Base-by-base conservation (phyloP, 1,284 basidiomycete species). In the Wallemia ichthyophaga region DNA sequence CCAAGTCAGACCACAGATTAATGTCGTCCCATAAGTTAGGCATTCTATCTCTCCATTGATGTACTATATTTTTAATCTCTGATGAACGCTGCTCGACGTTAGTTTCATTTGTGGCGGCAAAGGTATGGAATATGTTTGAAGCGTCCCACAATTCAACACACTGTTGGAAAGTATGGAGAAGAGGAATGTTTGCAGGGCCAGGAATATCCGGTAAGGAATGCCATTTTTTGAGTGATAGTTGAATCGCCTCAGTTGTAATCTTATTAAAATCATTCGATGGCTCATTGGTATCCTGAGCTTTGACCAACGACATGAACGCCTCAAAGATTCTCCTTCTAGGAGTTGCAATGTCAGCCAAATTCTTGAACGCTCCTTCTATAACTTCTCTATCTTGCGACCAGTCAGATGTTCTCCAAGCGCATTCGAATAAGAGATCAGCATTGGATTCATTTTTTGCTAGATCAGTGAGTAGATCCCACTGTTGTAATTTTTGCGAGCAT, bases 131-230 rank as follows among this genome's bases (percentile, higher is more conserved):
- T 57, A 99, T 92, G 64, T 85, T 82, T 2, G 88, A 82, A 2
- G 94, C 91, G 71, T 99, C 94, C 67, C 91, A 85, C 23, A 99
- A 76, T 70, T 99, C 94, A 55, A 99, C 91, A 64, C 95, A 92
- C 68, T 98, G 95, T 71, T 99, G 94, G 76, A 98, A 99, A 70
- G 95, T 83, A 69, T 96, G 91, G 27, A 99, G 73, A 27, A 99
- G 73, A 1, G 94, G 92, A 7, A 98, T 78, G 68, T 99, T 95
- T 1, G 91, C 89, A 31, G 81, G 76, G 0, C 89, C 92, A 59
- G 98, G 78, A 27, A 84, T 78, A 7, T 77, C 72, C 1, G 95
- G 94, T 17, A 99, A 73, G 58, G 81, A 81, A 61, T 85, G 79
- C 94, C 94, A 99, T 75, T 96, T 98, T 58, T 87, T 81, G 33